These are phyloP conservation scores for Pythium dissimile DNA, from an alignment of 352 stramenopile species.

Conservation along the genomic window DNA sequence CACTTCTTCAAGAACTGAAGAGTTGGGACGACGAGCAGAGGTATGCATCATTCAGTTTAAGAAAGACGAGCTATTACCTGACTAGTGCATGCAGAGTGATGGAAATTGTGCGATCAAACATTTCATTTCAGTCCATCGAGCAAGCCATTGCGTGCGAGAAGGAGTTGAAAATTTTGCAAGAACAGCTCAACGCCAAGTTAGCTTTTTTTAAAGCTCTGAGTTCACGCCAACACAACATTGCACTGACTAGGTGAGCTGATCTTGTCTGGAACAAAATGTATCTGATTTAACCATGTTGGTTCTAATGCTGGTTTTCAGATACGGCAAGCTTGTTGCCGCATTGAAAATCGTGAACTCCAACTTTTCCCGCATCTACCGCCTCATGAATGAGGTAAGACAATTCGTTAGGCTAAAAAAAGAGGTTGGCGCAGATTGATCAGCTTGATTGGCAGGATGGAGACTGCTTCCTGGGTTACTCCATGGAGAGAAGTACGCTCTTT, in stretches of 20 bases:
- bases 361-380: constrained; percentile 26
- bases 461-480: constrained; percentile 33
- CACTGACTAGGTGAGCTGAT: not conserved
- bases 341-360: constrained; percentile 21
- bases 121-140: constrained; percentile 19
- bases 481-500: constrained; percentile 31
- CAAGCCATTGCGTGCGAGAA: constrained; percentile 12
- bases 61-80: not conserved
- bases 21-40: constrained; percentile 3
- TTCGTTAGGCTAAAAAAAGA: too few relatives aligned
- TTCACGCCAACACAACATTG: constrained; percentile 5
- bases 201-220: not conserved
- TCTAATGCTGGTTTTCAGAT: not conserved
- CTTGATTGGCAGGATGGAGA: constrained; percentile 28
- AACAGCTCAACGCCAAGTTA: not conserved
- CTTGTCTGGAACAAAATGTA: not conserved
- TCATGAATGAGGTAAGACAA: constrained; percentile 24
- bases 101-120: constrained; percentile 11
- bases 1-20: not conserved
- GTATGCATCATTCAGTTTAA: not conserved
- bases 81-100: constrained; percentile 1
- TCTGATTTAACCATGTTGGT: too few relatives aligned
- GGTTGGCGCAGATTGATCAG: not conserved
- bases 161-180: not conserved
- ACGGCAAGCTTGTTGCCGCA: constrained; percentile 1